Evolutionary conservation across 768 basidiomycete species (phyloP).

Genomic region (Punctularia strigosozonata): DNA sequence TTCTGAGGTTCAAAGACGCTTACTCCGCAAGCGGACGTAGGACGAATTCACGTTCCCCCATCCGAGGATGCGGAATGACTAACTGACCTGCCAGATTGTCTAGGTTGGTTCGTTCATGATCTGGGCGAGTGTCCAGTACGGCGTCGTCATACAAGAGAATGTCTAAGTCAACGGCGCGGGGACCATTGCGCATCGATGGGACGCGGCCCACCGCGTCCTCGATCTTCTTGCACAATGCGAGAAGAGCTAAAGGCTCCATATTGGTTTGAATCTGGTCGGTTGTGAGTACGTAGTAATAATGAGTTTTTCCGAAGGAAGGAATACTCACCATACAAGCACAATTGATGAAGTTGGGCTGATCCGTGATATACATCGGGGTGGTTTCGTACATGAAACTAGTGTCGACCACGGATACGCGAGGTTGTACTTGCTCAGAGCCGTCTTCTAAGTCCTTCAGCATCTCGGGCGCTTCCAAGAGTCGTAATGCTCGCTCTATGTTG

Average conservation of each 20-base stretch:
- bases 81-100: constrained; percentile 58
- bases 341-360: constrained; percentile 85
- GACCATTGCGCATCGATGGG: constrained; percentile 73
- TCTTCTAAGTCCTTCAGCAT: constrained; percentile 13
- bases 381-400: constrained; percentile 93
- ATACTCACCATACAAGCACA: constrained; percentile 76
- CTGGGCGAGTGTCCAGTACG: constrained; percentile 45
- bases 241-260: constrained; percentile 43
- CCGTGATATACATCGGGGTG: constrained; percentile 88
- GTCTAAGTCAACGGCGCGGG: constrained; percentile 84
- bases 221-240: constrained; percentile 57
- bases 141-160: constrained; percentile 61
- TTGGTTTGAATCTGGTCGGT: constrained; percentile 60
- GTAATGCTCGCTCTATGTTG: constrained; percentile 72
- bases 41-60: constrained; percentile 87
- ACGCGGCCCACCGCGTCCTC: constrained; percentile 70
- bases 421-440: too few relatives aligned
- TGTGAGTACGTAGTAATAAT: not conserved
- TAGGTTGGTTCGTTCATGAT: constrained; percentile 23
- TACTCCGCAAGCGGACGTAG: constrained; percentile 83
- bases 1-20: constrained; percentile 17
- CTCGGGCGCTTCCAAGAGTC: constrained; percentile 46
- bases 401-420: constrained; percentile 44
- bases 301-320: not conserved
- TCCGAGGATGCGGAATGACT: constrained; percentile 72